Base-by-base conservation (phyloP, 345 rosid species). In the Syzygium aqueum region DNA sequence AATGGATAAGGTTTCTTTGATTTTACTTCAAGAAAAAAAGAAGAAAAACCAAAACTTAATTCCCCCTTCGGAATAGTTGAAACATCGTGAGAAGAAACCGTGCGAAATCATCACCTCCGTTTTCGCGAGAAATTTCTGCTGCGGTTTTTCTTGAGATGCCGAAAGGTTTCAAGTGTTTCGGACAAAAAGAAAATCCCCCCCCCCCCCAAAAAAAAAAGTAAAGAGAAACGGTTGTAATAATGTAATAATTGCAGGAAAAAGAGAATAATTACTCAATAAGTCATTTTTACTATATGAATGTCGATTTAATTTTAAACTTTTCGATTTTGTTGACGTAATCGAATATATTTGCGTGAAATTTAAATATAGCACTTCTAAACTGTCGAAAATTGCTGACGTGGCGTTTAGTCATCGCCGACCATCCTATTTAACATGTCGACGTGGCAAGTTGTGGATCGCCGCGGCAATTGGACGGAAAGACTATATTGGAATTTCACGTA, bases 341-440 rank as follows among this genome's bases (percentile, higher is more conserved):
- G 2, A 15, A 52, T 16, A 16, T 15, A 1, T 16, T 16, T 15
- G 2, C 3, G 17, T 17, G 8, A 52, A 59, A 27, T 27, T 25
- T 59, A 1, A 59, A 59, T 59, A 4, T 3, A 8, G 0, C 4
- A 2, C 4, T 22, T 22, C 3, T 11, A 1, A 56, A 1, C 12
- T 4, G 4, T 2, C 0, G 2, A 4, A 56, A 56, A 56, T 56
- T 56, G 23, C 23, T 56, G 4, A 56, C 23, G 0, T 1, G 27
- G 8, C 0, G 1, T 27, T 15, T 0, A 5, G 0, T 27, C 11
- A 59, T 57, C 6, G 0, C 5, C 6, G 7, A 5, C 1, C 59
- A 22, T 22, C 23, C 9, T 56, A 22, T 5, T 11, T 27, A 30
- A 1, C 28, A 59, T 0, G 7, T 2, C 25, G 5, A 5, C 0